phyloP scores from a whole-genome alignment of 2,329 filamentous ascomycete species.

The Cercospora brassicicola region DNA sequence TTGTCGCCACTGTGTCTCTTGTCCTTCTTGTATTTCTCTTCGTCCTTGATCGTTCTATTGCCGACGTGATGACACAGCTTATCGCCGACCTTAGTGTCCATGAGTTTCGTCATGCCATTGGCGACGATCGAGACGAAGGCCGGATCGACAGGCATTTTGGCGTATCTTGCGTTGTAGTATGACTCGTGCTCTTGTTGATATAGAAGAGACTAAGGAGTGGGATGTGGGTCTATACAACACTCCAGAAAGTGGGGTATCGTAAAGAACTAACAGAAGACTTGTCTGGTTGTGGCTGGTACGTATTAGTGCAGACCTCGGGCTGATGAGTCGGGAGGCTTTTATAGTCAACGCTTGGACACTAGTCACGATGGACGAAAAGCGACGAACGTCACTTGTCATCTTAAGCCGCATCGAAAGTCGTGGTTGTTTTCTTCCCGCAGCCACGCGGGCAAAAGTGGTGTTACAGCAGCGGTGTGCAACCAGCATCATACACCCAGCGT shows the following conservation, averaged over 20 bases:
- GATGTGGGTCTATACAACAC: constrained; percentile 11
- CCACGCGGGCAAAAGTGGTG: background rate
- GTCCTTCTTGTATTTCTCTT: constrained; percentile 9
- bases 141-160: constrained; percentile 8
- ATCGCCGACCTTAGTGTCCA: constrained; percentile 8
- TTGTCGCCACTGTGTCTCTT: background rate
- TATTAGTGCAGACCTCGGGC: constrained; percentile 1
- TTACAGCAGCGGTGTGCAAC: constrained; percentile 11
- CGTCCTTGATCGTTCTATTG: constrained; percentile 9
- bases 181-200: background rate
- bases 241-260: constrained; percentile 4
- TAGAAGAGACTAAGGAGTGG: background rate
- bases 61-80: constrained; percentile 7
- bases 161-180: background rate
- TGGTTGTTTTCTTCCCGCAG: background rate
- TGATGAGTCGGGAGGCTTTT: constrained; percentile 12
- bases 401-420: background rate
- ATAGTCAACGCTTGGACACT: constrained; percentile 10
- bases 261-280: background rate
- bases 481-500: background rate
- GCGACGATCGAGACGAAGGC: constrained; percentile 6
- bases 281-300: constrained; percentile 7
- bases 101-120: constrained; percentile 2
- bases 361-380: constrained; percentile 9
- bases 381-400: constrained; percentile 4